A percentile compares a stretch with the other conserved stretches of the same genome.
Conservation (phyloP, 352 stramenopile species). For the Globisporangium mamillatum region DNA sequence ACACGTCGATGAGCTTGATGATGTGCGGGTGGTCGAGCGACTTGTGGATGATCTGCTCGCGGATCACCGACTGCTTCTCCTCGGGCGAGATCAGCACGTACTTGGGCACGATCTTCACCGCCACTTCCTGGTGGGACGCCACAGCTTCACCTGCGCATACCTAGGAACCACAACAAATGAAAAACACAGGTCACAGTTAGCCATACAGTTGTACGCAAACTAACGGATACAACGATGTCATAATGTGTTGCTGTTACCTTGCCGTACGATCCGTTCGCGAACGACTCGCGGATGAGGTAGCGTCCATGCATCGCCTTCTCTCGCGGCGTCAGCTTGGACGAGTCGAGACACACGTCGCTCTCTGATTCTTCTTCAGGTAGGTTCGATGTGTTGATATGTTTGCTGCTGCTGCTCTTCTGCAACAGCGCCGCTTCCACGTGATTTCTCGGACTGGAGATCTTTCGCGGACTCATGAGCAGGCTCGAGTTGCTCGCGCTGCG, state of each 20-base stretch:
- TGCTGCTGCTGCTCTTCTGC: conserved; percentile 6
- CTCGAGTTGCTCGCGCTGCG: conserved; percentile 4
- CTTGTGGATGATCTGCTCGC: conserved; percentile 69
- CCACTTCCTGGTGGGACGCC: conserved; percentile 51
- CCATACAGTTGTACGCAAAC: conserved; percentile 5
- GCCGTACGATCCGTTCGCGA: conserved; percentile 67
- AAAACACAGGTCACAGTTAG: neutral
- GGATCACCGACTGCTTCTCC: conserved; percentile 72
- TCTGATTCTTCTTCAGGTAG: conserved; percentile 5
- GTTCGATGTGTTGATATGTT: conserved; percentile 2
- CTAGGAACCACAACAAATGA: neutral
- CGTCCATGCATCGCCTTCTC: conserved; percentile 68
- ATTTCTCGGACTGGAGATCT: conserved; percentile 14
- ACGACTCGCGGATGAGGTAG: conserved; percentile 74
- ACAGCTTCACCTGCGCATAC: conserved; percentile 52
- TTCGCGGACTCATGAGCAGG: conserved; percentile 13
- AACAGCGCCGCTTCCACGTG: conserved; percentile 3
- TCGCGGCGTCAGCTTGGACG: conserved; percentile 45
- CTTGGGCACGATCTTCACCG: conserved; percentile 79
- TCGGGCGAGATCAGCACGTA: conserved; percentile 62
- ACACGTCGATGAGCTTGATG: conserved; percentile 73
- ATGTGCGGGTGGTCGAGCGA: conserved; percentile 66
- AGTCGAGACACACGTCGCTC: conserved; percentile 20
- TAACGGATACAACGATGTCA: neutral
- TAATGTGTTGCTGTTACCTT: conserved; percentile 26